phyloP scores from a whole-genome alignment of 2,329 filamentous ascomycete genomes.

The Fusarium sarcochroum region DNA sequence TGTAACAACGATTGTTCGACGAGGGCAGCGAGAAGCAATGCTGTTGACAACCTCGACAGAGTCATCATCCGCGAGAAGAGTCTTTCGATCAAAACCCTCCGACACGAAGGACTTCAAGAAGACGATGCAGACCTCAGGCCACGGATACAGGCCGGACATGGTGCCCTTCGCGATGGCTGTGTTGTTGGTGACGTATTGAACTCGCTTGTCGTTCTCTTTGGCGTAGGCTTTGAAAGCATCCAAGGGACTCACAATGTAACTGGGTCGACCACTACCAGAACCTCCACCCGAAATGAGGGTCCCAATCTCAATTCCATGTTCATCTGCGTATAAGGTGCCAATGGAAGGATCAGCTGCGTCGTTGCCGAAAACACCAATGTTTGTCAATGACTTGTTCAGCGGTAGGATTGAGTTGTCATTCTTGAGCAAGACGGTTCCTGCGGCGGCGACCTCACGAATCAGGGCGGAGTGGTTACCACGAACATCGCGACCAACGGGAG shows the following conservation, averaged over 20 bases:
- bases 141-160: not conserved
- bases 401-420: slow-evolving; percentile 71
- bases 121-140: not conserved
- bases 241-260: not conserved
- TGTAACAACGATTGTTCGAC: not conserved
- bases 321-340: not conserved
- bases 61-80: slow-evolving; percentile 1
- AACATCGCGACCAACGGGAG: slow-evolving; percentile 68
- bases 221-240: not conserved
- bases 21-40: slow-evolving; percentile 1
- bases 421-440: slow-evolving; percentile 77
- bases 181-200: slow-evolving; percentile 8
- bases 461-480: slow-evolving; percentile 74
- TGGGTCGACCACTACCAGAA: not conserved
- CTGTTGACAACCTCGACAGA: not conserved
- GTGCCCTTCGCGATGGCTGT: not conserved
- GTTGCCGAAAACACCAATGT: slow-evolving; percentile 73
- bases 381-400: slow-evolving; percentile 63
- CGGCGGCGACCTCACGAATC: slow-evolving; percentile 67
- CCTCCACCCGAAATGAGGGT: slow-evolving; percentile 4
- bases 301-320: not conserved
- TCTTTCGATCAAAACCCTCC: slow-evolving; percentile 5
- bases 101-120: slow-evolving; percentile 3
- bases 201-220: not conserved
- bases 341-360: slow-evolving; percentile 65